Base-by-base conservation (phyloP, 495 filamentous ascomycete species). In the Podospora sp. region DNA sequence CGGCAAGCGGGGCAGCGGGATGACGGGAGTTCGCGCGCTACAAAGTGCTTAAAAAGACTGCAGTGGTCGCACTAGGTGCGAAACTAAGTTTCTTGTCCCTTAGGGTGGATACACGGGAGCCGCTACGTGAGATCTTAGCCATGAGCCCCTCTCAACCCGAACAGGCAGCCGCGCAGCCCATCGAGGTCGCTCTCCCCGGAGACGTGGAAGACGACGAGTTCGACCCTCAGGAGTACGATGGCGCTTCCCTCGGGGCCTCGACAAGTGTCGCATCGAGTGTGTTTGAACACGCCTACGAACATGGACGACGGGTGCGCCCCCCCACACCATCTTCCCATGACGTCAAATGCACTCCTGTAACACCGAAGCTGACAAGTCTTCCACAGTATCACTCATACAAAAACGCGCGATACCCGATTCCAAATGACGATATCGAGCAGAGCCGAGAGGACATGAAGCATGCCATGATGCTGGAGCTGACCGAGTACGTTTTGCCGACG, bases 371-470 rank as follows among this genome's bases (percentile, higher is more conserved):
- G 40, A 46, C 40, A 18, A 14, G 40, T 33, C 29, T 33, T 33
- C 5, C 2, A 11, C 9, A 76, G 63, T 73, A 86, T 65, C 86
- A 83, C 63, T 68, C 69, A 25, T 80, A 80, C 60, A 84, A 89
- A 70, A 88, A 90, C 69, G 86, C 85, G 7, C 76, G 75, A 58
- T 87, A 88, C 68, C 67, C 78, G 0, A 73, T 88, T 58, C 85
- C 85, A 1, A 85, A 86, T 65, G 84, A 86, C 64, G 83, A 87
- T 57, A 73, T 73, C 18, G 78, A 82, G 71, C 81, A 82, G 65
- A 72, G 78, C 49, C 77, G 80, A 58, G 77, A 82, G 29, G 79
- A 82, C 55, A 74, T 82, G 70, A 79, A 81, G 72, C 80, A 71
- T 57, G 75, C 72, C 36, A 51, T 75, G 62, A 72, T 75, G 60